Evolutionary conservation across 2,329 filamentous ascomycete species (phyloP).

Genomic region (Periconia sp.): DNA sequence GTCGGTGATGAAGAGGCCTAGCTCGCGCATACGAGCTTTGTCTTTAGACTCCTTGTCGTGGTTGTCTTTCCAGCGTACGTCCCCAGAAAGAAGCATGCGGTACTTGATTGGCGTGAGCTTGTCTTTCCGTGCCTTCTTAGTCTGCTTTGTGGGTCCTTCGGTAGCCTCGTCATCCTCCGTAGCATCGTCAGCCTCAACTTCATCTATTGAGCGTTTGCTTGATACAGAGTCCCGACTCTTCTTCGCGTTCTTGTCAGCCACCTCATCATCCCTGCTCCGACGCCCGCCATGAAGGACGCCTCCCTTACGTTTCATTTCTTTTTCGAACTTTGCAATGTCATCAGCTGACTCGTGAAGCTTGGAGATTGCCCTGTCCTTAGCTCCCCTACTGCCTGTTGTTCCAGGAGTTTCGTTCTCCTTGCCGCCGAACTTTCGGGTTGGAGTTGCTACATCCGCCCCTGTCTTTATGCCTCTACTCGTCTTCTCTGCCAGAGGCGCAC

Average conservation of each 20-base stretch:
- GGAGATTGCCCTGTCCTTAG: conserved; percentile 83
- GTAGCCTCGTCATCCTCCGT: conserved; percentile 50
- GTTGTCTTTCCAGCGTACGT: conserved; percentile 79
- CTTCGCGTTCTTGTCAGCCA: conserved; percentile 41
- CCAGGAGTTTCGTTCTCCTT: conserved; percentile 88
- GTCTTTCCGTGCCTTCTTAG: conserved; percentile 61
- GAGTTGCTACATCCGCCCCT: conserved; percentile 52
- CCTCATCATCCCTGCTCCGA: conserved; percentile 47
- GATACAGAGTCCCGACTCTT: conserved; percentile 44
- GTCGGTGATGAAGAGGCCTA: conserved; percentile 81
- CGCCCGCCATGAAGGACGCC: conserved; percentile 65
- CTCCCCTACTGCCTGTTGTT: conserved; percentile 78
- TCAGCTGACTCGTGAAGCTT: conserved; percentile 77
- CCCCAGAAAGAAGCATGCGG: conserved; percentile 82
- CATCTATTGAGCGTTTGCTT: conserved; percentile 53
- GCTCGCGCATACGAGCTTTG: conserved; percentile 77
- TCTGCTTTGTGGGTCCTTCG: conserved; percentile 65
- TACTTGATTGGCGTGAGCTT: conserved; percentile 69
- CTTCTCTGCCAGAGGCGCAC: conserved; percentile 33
- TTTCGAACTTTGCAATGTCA: conserved; percentile 90
- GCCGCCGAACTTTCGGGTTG: conserved; percentile 50
- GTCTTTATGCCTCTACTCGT: conserved; percentile 28
- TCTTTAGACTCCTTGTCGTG: conserved; percentile 78
- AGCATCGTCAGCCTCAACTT: conserved; percentile 49
- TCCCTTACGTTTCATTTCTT: conserved; percentile 84